These are phyloP conservation scores for Ophioceras dolichostomum DNA, from an alignment of 2,329 filamentous ascomycete genomes.

Conservation along the genomic window DNA sequence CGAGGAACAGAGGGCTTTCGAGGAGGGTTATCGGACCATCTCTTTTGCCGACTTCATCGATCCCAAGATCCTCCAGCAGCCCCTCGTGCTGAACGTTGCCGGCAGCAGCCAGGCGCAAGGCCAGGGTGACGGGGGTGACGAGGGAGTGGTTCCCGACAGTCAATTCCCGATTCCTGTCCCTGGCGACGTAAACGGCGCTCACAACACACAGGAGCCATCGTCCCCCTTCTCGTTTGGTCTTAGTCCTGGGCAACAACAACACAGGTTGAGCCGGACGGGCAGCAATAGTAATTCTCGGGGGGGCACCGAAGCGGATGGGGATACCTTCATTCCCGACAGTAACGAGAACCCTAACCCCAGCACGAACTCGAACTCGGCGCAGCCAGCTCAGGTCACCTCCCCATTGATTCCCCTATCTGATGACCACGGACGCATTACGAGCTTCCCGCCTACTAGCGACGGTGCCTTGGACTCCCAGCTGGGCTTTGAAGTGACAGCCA, in stretches of 20 bases:
- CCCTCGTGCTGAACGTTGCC: conserved; percentile 2
- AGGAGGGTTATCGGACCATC: conserved; percentile 48
- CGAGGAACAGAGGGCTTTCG: conserved; percentile 33
- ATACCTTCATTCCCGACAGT: background rate
- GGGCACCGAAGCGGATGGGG: background rate
- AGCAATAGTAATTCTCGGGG: background rate
- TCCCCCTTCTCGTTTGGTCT: background rate
- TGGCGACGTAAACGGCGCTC: background rate
- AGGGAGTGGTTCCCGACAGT: conserved; percentile 13
- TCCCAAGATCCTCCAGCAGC: conserved; percentile 47
- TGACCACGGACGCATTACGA: too few species aligned
- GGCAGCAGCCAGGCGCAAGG: conserved; percentile 3
- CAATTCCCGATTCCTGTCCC: conserved; percentile 12
- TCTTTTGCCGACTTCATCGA: conserved; percentile 53
- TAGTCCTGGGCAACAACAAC: background rate
- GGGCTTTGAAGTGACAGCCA: background rate
- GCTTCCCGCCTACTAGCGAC: too few species aligned
- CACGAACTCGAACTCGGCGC: background rate
- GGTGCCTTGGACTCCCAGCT: background rate
- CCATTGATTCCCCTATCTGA: too few species aligned
- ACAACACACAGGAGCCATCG: background rate
- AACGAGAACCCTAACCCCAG: background rate
- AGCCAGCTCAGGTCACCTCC: background rate
- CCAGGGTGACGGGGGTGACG: background rate
- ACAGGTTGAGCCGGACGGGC: background rate